phyloP scores from a whole-genome alignment of 768 basidiomycete genomes.

The Termitomyces heimii region DNA sequence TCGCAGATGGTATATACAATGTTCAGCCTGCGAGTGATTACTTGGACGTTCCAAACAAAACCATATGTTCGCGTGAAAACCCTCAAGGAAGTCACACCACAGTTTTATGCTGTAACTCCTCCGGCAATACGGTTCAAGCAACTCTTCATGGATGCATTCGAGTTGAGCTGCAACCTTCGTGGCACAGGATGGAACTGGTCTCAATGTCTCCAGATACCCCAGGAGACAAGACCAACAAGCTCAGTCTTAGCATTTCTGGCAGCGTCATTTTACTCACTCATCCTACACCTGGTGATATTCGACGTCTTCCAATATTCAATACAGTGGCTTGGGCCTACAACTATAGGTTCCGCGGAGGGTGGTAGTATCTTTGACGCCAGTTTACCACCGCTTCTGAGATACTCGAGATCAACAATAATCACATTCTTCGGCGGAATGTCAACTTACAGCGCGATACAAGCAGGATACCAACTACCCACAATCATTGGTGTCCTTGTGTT shows the following conservation, averaged over 20 bases:
- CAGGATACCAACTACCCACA: constrained; percentile 34
- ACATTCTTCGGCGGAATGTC: constrained; percentile 35
- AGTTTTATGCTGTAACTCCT: constrained; percentile 4
- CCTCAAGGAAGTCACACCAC: constrained; percentile 2
- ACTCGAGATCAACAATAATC: constrained; percentile 38
- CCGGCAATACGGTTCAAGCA: constrained; percentile 8
- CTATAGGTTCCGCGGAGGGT: constrained; percentile 32
- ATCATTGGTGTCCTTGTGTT: constrained; percentile 40
- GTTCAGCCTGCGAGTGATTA: constrained; percentile 29
- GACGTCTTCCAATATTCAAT: constrained; percentile 40
- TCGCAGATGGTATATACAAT: constrained; percentile 30
- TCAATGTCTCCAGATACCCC: constrained; percentile 31
- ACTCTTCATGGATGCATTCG: constrained; percentile 35
- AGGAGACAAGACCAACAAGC: constrained; percentile 32
- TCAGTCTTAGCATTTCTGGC: constrained; percentile 31
- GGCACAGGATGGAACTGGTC: constrained; percentile 64
- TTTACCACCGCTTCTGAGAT: constrained; percentile 27
- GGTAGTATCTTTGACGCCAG: constrained; percentile 37
- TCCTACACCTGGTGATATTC: constrained; percentile 31
- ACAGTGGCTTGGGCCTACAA: constrained; percentile 39
- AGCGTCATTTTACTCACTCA: constrained; percentile 24
- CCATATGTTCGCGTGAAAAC: constrained; percentile 24
- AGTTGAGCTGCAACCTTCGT: constrained; percentile 46
- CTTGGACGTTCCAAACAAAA: constrained; percentile 33
- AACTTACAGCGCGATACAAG: constrained; percentile 40